Conservation (phyloP, 495 filamentous ascomycete species). For the Pyrenopolyporus hunteri region DNA sequence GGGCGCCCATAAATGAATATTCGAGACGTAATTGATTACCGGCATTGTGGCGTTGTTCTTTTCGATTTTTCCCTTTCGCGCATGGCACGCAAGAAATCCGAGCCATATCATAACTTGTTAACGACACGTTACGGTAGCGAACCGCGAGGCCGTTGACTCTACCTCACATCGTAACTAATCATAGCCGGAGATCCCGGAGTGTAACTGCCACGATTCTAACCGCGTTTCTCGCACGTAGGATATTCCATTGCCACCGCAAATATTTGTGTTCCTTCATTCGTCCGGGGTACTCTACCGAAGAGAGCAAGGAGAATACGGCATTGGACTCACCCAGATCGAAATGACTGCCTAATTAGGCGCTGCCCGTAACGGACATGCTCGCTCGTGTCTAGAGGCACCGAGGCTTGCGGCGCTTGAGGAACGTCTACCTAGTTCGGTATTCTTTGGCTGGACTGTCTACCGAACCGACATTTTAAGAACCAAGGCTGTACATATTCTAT, state of each 20-base stretch:
- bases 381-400: neutral
- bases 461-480: no score
- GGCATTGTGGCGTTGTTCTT: constrained; percentile 24
- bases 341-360: neutral
- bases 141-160: no score
- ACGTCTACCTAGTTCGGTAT: neutral
- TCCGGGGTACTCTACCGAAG: neutral
- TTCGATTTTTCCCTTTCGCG: constrained; percentile 2
- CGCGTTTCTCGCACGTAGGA: neutral
- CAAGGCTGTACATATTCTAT: constrained; percentile 1
- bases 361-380: neutral
- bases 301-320: constrained; percentile 2
- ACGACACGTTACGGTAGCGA: no score
- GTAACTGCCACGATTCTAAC: constrained; percentile 18
- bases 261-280: neutral
- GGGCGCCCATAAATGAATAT: constrained; percentile 7
- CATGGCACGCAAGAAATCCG: constrained; percentile 18
- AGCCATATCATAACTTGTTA: constrained; percentile 14
- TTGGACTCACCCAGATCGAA: neutral
- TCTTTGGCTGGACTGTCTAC: no score
- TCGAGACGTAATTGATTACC: constrained; percentile 29
- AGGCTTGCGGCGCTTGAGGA: neutral
- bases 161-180: constrained; percentile 13
- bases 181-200: constrained; percentile 1
- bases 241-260: constrained; percentile 11